Base-by-base conservation (phyloP, 495 filamentous ascomycete species). In the Parathielavia hyrcaniae region DNA sequence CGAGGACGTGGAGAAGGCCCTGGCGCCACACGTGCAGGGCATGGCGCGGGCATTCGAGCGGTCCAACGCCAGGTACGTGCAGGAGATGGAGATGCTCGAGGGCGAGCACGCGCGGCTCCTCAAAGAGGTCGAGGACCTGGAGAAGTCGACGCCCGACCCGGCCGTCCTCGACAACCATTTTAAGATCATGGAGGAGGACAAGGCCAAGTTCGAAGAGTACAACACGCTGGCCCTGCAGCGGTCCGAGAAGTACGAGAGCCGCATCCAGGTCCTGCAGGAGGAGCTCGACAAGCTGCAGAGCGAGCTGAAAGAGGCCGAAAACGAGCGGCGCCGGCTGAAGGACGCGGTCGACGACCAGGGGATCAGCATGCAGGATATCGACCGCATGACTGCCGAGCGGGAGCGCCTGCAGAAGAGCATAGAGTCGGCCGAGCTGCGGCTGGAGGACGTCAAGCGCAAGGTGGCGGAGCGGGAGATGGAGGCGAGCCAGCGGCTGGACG, bases 341-440 rank as follows among this genome's bases (percentile, higher is more conserved):
- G 81, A 84, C 35, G 84, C 86, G 16, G 88, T 99, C 40, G 91
- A 97, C 67, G 84, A 84, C 59, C 89, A 95, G 66, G 93, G 92
- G 5, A 90, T 99, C 63, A 93, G 89, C 47, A 91, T 95, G 66
- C 86, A 89, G 69, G 95, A 97, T 76, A 97, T 99, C 69, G 93
- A 99, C 78, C 91, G 91, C 65, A 96, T 99, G 92, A 95, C 89
- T 61, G 84, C 86, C 20, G 93, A 97, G 69, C 85, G 91, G 35
- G 93, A 97, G 67, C 86, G 95, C 13, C 80, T 97, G 35, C 87
- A 93, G 51, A 92, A 86, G 64, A 86, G 82, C 40, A 84, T 95
- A 50, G 87, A 95, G 56, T 79, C 86, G 12, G 87, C 90, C 0
- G 75, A 80, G 19, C 72, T 77, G 59, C 79, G 89, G 55, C 78